A percentile compares a stretch with the other conserved stretches of the same genome.
These are phyloP conservation scores for Thinopyrum elongatum DNA, from an alignment of 176 grass and related monocot genomes.

Conservation along the genomic window DNA sequence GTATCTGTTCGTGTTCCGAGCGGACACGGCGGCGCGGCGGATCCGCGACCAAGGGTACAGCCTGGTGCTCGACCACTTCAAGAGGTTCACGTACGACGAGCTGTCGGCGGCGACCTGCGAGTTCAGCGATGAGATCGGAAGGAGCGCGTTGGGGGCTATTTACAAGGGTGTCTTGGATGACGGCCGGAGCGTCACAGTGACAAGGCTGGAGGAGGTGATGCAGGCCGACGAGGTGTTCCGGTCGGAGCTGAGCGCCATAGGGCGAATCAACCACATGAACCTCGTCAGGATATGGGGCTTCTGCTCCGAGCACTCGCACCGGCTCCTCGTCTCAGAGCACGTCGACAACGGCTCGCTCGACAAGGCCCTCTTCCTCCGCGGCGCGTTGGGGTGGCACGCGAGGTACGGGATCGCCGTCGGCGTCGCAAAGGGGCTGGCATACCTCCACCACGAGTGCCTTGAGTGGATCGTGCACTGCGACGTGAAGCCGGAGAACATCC, in stretches of 20 bases:
- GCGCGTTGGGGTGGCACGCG: not conserved
- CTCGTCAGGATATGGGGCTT: conserved; percentile 50
- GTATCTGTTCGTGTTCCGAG: conserved; percentile 46
- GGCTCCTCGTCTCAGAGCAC: conserved; percentile 46
- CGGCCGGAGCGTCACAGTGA: conserved; percentile 43
- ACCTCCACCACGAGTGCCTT: conserved; percentile 75
- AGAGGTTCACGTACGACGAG: conserved; percentile 54
- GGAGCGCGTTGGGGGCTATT: conserved; percentile 36
- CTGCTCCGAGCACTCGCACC: conserved; percentile 45
- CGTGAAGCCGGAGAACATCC: conserved; percentile 79
- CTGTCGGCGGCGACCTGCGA: conserved; percentile 28
- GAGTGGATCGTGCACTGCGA: conserved; percentile 84
- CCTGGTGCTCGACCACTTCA: conserved; percentile 38
- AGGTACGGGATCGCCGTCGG: conserved; percentile 55
- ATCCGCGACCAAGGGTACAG: conserved; percentile 24
- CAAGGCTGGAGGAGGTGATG: not conserved
- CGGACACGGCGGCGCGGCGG: not conserved
- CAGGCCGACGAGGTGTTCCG: conserved; percentile 57
- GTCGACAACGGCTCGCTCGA: conserved; percentile 23
- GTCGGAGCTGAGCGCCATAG: conserved; percentile 53
- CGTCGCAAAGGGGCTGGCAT: conserved; percentile 48
- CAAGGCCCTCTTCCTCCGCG: no score
- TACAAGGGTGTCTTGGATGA: conserved; percentile 57
- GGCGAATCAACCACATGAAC: conserved; percentile 60
- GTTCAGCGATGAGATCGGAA: conserved; percentile 42